Conservation (phyloP, 208 protist species). For the Acanthamoeba lenticulata region DNA sequence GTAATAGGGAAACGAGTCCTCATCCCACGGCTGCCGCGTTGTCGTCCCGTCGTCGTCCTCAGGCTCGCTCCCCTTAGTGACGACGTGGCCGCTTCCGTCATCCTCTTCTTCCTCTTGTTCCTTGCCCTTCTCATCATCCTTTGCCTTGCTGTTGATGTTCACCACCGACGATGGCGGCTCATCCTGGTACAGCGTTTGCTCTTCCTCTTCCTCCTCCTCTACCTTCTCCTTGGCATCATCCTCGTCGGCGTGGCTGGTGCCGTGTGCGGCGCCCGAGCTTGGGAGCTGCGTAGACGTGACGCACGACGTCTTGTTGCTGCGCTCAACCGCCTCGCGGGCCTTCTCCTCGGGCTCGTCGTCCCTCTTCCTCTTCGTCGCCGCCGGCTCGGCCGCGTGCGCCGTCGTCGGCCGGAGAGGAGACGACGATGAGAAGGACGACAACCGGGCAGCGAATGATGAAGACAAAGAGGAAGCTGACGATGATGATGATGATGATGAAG, state of each 20-base stretch:
- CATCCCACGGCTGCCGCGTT: background rate
- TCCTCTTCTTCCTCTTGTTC: background rate
- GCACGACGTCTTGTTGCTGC: background rate
- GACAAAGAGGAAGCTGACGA: background rate
- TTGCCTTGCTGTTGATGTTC: background rate
- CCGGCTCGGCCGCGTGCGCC: background rate
- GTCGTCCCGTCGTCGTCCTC: background rate
- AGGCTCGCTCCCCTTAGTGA: background rate
- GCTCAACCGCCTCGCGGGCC: background rate
- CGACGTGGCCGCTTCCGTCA: background rate
- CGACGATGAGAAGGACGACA: too few species aligned
- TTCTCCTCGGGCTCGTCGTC: background rate
- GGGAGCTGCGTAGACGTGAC: background rate
- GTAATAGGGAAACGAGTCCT: slow-evolving; percentile 52
- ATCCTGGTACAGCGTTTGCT: background rate
- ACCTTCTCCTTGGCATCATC: background rate
- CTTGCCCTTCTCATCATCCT: background rate
- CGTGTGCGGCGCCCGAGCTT: background rate
- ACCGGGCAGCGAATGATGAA: too few species aligned
- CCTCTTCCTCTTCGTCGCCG: slow-evolving; percentile 21
- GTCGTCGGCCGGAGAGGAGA: background rate
- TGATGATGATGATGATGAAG: background rate
- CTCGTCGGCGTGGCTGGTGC: background rate
- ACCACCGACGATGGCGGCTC: background rate
- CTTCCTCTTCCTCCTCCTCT: slow-evolving; percentile 28